These are phyloP conservation scores for Cryptococcus sp. DNA, from an alignment of 1,284 basidiomycete genomes.

Conservation along the genomic window DNA sequence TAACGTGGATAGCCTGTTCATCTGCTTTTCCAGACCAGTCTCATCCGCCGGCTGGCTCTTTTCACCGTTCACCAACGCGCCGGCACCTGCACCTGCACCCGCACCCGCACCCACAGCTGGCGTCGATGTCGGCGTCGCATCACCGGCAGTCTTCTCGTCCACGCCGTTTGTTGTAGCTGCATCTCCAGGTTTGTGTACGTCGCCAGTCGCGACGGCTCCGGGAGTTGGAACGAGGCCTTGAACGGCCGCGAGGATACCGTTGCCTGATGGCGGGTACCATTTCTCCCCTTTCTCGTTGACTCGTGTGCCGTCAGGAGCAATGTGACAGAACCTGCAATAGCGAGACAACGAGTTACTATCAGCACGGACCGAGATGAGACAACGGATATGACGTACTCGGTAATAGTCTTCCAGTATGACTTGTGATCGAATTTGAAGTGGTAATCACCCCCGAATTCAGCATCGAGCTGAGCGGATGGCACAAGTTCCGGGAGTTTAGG, in stretches of 20 bases:
- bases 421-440: constrained; percentile 74
- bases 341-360: not conserved
- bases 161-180: not conserved
- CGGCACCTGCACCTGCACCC: not conserved
- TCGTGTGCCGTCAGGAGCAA: constrained; percentile 45
- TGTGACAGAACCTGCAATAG: constrained; percentile 34
- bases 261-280: constrained; percentile 45
- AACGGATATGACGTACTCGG: constrained; percentile 58
- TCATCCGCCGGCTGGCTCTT: not conserved
- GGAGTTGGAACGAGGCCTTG: constrained; percentile 33
- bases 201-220: constrained; percentile 26
- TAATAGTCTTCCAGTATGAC: constrained; percentile 75
- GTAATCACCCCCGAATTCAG: constrained; percentile 77
- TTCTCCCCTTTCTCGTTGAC: constrained; percentile 40
- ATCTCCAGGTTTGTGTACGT: constrained; percentile 15
- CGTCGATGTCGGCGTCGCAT: constrained; percentile 1
- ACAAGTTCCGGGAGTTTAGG: constrained; percentile 75
- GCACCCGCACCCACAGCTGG: not conserved
- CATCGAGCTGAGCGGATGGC: constrained; percentile 72
- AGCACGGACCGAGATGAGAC: not conserved
- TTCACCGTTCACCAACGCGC: not conserved
- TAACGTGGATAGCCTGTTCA: not conserved
- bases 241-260: constrained; percentile 47
- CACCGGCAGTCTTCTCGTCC: constrained; percentile 1
- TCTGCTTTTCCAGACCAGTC: not conserved